phyloP scores from a whole-genome alignment of 176 grass and related monocot genomes.

The Bromus sterilis region DNA sequence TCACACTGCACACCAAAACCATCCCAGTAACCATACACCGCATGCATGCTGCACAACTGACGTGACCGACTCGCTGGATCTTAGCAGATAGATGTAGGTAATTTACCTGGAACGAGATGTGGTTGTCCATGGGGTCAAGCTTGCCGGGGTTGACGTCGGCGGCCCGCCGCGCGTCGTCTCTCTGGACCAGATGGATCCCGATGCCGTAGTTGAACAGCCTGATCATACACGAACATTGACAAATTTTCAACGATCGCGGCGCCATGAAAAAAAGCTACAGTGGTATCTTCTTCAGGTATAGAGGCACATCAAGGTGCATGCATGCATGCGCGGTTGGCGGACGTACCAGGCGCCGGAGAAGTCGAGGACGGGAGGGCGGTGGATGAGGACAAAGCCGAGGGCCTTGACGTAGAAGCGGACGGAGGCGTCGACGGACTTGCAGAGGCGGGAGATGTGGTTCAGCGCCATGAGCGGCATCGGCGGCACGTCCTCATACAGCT shows the following conservation, averaged over 20 bases:
- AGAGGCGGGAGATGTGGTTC: conserved; percentile 74
- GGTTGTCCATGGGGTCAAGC: conserved; percentile 80
- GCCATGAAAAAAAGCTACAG: no score
- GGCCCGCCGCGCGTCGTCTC: conserved; percentile 18
- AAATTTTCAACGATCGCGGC: neutral
- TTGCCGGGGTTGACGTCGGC: conserved; percentile 28
- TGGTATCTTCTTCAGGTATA: no score
- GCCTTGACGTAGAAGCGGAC: conserved; percentile 63
- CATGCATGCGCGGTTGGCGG: no score
- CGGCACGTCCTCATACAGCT: conserved; percentile 40
- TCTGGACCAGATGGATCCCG: conserved; percentile 65
- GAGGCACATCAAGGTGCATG: neutral
- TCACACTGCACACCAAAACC: conserved; percentile 29
- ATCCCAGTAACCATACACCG: neutral
- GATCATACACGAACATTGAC: neutral
- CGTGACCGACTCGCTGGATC: neutral
- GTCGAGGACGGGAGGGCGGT: conserved; percentile 57
- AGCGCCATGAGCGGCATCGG: conserved; percentile 62
- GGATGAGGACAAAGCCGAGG: conserved; percentile 62
- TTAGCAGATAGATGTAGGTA: neutral
- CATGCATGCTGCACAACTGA: neutral
- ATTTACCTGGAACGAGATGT: conserved; percentile 59
- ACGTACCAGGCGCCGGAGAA: conserved; percentile 70
- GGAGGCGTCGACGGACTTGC: conserved; percentile 48
- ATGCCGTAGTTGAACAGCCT: conserved; percentile 82